Percentiles rank a stretch among this genome's conserved stretches.
phyloP scores from a whole-genome alignment of 2,329 filamentous ascomycete genomes.

The Claviceps sorghi region DNA sequence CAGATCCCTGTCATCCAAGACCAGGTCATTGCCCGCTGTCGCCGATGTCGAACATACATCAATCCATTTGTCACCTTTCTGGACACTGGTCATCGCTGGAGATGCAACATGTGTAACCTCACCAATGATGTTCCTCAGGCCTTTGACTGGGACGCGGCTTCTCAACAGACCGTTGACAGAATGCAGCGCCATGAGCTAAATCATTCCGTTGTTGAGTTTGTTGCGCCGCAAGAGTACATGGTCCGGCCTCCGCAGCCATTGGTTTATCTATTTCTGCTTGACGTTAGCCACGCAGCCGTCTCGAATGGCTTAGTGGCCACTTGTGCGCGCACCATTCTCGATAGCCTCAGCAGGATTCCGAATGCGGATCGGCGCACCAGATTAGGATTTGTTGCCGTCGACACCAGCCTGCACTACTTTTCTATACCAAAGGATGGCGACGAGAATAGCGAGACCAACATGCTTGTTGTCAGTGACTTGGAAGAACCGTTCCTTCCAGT shows the following conservation, averaged over 20 bases:
- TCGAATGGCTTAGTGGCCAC: conserved; percentile 86
- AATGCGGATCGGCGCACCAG: conserved; percentile 88
- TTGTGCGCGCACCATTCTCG: conserved; percentile 80
- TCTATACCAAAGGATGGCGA: conserved; percentile 79
- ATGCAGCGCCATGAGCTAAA: conserved; percentile 91
- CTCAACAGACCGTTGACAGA: conserved; percentile 81
- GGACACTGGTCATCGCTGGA: conserved; percentile 93
- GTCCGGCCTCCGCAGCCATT: conserved; percentile 90
- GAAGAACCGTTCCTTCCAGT: conserved; percentile 95
- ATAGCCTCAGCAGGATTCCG: conserved; percentile 93
- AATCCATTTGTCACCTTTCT: conserved; percentile 95
- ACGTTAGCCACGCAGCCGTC: conserved; percentile 82
- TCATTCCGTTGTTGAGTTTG: conserved; percentile 91
- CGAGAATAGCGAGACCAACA: conserved; percentile 70
- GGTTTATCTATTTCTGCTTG: conserved; percentile 89
- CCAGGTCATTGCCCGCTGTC: conserved; percentile 91
- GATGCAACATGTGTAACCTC: conserved; percentile 98
- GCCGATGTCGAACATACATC: conserved; percentile 92
- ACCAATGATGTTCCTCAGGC: conserved; percentile 98
- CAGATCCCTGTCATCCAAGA: conserved; percentile 84
- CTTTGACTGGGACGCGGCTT: conserved; percentile 91
- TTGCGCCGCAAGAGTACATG: conserved; percentile 98
- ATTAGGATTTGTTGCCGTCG: conserved; percentile 88
- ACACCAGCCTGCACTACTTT: conserved; percentile 92
- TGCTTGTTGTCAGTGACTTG: conserved; percentile 88